Base-by-base conservation (phyloP, 805 yeast species). In the Phaffomyces thermotolerans region DNA sequence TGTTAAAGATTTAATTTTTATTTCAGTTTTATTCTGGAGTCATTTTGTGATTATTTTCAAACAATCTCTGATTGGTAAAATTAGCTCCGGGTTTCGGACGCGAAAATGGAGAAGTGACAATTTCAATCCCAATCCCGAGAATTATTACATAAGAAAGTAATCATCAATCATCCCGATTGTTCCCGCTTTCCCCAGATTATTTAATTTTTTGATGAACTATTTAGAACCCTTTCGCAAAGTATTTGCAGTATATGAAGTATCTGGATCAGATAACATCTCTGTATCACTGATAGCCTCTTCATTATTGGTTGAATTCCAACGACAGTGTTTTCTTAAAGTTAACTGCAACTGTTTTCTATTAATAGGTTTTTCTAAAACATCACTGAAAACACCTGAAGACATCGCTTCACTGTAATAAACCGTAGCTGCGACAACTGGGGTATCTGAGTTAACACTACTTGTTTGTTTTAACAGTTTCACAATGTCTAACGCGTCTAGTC, bases 351-450 rank as follows among this genome's bases (percentile, higher is more conserved):
- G 54, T 18, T 34, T 45, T 36, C 44, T 45, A 12, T 37, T 39
- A 6, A 67, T 69, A 0, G 96, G 96, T 58, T 84, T 84, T 56
- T 85, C 93, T 18, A 88, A 62, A 2, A 84, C 80, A 41, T 77
- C 80, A 48, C 79, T 82, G 60, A 88, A 87, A 10, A 66, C 54
- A 2, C 56, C 55, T 8, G 57, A 50, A 3, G 48, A 40, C 3
- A 70, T 67, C 0, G 93, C 89, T 46, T 87, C 95, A 46, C 76
- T 75, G 34, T 78, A 78, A 52, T 75, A 81, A 1, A 82, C 81
- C 1, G 95, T 85, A 32, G 83, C 62, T 0, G 90, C 89, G 34
- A 90, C 71, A 17, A 89, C 73, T 1, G 90, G 91, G 0, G 96
- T 85, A 20, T 71, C 70, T 1, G 84, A 72, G 57, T 91, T 90